Percentiles rank a stretch among this genome's conserved stretches.
phyloP scores from a whole-genome alignment of 352 stramenopile genomes.

The Globisporangium alternatum region DNA sequence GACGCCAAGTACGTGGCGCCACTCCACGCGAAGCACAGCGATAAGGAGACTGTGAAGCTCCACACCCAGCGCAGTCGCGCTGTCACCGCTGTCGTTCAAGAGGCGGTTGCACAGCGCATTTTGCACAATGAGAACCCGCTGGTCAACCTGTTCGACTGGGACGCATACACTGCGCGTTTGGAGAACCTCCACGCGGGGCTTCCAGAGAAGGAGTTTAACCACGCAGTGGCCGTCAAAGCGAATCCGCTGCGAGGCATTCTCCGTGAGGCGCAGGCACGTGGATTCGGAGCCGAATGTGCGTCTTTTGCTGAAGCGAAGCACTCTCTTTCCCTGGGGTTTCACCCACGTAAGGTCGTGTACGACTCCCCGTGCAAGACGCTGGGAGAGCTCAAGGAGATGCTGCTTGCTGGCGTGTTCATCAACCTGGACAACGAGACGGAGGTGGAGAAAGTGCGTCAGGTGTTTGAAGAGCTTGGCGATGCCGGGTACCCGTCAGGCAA shows the following conservation, averaged over 20 bases:
- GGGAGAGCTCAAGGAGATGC: slow-evolving; percentile 73
- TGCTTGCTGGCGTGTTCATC: slow-evolving; percentile 81
- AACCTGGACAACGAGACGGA: slow-evolving; percentile 93
- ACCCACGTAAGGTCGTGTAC: slow-evolving; percentile 81
- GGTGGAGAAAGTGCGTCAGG: slow-evolving; percentile 67
- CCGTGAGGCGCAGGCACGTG: slow-evolving; percentile 38
- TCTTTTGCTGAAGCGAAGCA: slow-evolving; percentile 83
- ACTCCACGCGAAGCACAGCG: slow-evolving; percentile 33
- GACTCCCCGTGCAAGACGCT: slow-evolving; percentile 92
- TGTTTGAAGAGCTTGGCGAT: slow-evolving; percentile 41
- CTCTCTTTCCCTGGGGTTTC: slow-evolving; percentile 67
- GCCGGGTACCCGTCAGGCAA: slow-evolving; percentile 20
- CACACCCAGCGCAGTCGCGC: slow-evolving; percentile 33
- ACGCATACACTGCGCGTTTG: slow-evolving; percentile 57
- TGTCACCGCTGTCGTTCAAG: slow-evolving; percentile 44
- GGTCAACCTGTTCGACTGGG: slow-evolving; percentile 63
- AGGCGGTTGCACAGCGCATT: slow-evolving; percentile 44
- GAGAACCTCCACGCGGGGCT: slow-evolving; percentile 52
- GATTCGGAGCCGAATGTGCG: slow-evolving; percentile 79
- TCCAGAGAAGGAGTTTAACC: slow-evolving; percentile 63
- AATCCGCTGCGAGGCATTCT: slow-evolving; percentile 72
- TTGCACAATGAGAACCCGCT: slow-evolving; percentile 56
- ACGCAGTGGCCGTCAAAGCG: slow-evolving; percentile 79
- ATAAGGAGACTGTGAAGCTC: slow-evolving; percentile 22
- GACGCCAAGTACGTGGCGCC: slow-evolving; percentile 48